Percentiles rank a stretch among this genome's conserved stretches.
phyloP scores from a whole-genome alignment of 2,329 filamentous ascomycete species.

The Seiridium cupressi region DNA sequence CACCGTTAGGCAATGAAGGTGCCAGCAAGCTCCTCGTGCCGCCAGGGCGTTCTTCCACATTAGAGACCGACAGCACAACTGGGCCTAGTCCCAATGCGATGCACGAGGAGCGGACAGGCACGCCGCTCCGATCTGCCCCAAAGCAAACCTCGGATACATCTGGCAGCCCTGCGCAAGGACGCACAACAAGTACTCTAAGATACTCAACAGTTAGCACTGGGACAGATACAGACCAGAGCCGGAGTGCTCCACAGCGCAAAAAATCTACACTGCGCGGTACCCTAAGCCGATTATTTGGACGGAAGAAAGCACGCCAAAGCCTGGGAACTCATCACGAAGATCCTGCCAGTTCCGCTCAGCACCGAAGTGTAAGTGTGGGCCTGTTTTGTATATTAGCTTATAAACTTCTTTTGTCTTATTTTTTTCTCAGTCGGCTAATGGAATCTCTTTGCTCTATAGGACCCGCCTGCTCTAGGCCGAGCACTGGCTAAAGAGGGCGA shows the following conservation, averaged over 20 bases:
- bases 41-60: constrained; percentile 17
- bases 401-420: background rate
- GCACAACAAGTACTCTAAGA: constrained; percentile 38
- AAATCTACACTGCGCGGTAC: constrained; percentile 57
- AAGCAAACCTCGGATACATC: constrained; percentile 24
- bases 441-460: constrained; percentile 23
- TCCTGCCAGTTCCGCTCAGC: constrained; percentile 31
- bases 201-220: constrained; percentile 48
- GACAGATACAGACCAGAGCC: constrained; percentile 30
- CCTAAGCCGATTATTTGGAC: constrained; percentile 57
- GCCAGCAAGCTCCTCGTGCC: constrained; percentile 15
- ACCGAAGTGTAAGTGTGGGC: constrained; percentile 47
- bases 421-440: background rate
- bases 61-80: constrained; percentile 16
- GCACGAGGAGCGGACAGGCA: constrained; percentile 18
- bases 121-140: constrained; percentile 19
- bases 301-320: constrained; percentile 41
- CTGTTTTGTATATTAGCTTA: background rate
- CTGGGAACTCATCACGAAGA: constrained; percentile 24
- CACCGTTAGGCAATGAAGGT: constrained; percentile 29
- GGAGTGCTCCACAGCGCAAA: constrained; percentile 46
- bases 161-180: constrained; percentile 27
- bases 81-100: constrained; percentile 11
- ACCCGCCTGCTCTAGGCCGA: constrained; percentile 34
- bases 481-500: constrained; percentile 30